These are phyloP conservation scores for Aspergillus pseudoglaucus DNA, from an alignment of 2,329 filamentous ascomycete genomes.

Conservation along the genomic window DNA sequence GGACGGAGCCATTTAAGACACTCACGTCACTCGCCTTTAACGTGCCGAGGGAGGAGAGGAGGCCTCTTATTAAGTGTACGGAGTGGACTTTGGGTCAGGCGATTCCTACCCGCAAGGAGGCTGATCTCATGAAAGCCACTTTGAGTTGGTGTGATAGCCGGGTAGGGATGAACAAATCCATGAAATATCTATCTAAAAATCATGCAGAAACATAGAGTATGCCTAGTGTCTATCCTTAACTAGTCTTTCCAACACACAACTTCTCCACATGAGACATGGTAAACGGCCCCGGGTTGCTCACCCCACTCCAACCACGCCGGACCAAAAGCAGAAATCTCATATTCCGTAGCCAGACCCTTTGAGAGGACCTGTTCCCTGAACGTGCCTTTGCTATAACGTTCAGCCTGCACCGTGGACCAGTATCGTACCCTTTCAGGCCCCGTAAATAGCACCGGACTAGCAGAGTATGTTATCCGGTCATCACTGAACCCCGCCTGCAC, in stretches of 20 bases:
- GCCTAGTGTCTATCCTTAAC: neutral
- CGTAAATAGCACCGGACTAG: neutral
- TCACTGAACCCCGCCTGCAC: neutral
- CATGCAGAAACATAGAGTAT: too few species aligned
- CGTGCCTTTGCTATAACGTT: neutral
- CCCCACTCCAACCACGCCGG: neutral
- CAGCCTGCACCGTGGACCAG: neutral
- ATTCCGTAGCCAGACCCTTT: neutral
- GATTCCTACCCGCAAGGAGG: slow-evolving; percentile 5
- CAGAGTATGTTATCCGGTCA: neutral
- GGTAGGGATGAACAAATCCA: too few species aligned
- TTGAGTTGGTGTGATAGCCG: too few species aligned
- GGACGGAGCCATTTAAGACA: slow-evolving; percentile 8
- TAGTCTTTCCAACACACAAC: neutral
- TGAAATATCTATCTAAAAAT: too few species aligned
- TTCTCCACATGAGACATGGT: neutral
- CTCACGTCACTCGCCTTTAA: slow-evolving; percentile 4
- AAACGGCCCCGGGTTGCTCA: neutral
- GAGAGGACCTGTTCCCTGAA: neutral
- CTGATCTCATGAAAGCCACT: neutral
- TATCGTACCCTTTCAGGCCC: neutral
- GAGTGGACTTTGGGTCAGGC: slow-evolving; percentile 10
- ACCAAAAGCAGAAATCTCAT: neutral
- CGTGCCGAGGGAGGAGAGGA: slow-evolving; percentile 1
- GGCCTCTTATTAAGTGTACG: slow-evolving; percentile 8